Evolutionary conservation across 2,329 filamentous ascomycete genomes (phyloP), one percentile per base, ranked within the genome.

Genomic region (Zasmidium citrigriseum): DNA sequence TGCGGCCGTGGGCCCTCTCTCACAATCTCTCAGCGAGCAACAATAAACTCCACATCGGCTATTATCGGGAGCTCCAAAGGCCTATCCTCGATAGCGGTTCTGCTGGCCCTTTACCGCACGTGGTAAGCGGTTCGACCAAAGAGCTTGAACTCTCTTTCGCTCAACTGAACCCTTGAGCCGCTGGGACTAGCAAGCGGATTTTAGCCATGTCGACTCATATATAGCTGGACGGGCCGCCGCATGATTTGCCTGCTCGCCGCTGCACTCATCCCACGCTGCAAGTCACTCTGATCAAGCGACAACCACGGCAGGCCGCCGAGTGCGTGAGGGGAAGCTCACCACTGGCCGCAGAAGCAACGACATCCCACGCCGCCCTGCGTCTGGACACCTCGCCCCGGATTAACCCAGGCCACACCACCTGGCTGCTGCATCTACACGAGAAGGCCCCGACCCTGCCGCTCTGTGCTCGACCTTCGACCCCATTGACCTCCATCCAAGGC

Each of bases 201-300:
- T 55, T 21, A 45, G 29, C 25, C 12, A 34, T 34, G 14, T 41
- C 50, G 45, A 23, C 55, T 41, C 45, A 45, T 56, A 54, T 57
- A 46, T 54, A 34, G 24, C 20, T n/a, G 38, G 22, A 49, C 62
- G 59, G 62, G 50, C 62, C 61, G 59, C 14, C 41, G 51, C 50
- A 54, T n/a, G 29, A 14, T 41, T 49, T 25, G 22, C 47, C n/a
- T 49, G 47, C 47, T 21, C 47, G 16, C 45, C 14, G n/a, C 34
- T 41, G 22, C 48, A 41, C 18, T 21, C 57, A 68, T 65, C 64
- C 68, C 68, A 68, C 67, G 65, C 67, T 68, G 66, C 67, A 66
- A 61, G 61, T 68, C 64, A 68, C 65, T 58, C 47, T 55, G 52
- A 59, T 29, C 56, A 58, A 49, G 54, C 41, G 51, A 49, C 55